A percentile compares a stretch with the other conserved stretches of the same genome.
Conservation (phyloP, 441 rosid genomes). For the Corymbia citriodora region DNA sequence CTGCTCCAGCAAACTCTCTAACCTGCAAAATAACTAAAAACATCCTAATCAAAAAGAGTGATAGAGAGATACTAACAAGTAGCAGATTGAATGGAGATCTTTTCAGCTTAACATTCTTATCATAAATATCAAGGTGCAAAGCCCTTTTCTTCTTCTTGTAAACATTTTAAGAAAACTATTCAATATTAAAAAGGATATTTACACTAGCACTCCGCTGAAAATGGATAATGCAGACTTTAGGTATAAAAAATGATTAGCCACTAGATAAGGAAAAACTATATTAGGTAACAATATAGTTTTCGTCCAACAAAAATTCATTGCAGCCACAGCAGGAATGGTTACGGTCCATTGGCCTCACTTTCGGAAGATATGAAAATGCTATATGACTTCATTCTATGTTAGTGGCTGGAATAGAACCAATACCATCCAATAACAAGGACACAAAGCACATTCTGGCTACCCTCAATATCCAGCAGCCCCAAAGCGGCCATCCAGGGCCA, state of each 20-base stretch:
- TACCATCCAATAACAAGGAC: background rate
- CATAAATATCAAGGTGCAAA: background rate
- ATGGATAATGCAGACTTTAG: no score
- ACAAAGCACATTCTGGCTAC: background rate
- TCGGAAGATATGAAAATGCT: background rate
- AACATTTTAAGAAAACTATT: background rate
- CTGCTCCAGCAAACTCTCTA: slow-evolving; percentile 47
- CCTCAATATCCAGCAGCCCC: background rate
- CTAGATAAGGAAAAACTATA: background rate
- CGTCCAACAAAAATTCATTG: background rate
- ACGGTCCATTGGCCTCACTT: background rate
- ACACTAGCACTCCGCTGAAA: no score
- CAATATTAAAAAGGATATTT: no score
- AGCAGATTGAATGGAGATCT: background rate
- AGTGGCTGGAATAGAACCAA: background rate
- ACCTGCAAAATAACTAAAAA: slow-evolving; percentile 30
- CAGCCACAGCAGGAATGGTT: background rate
- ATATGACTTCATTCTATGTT: background rate
- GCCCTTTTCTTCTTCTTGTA: background rate
- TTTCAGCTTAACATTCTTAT: background rate
- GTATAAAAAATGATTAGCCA: background rate
- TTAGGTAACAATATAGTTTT: background rate
- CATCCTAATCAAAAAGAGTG: background rate
- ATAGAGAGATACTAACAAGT: background rate
- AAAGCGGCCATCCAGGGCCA: background rate